Base-by-base conservation (phyloP, 441 rosid genomes). In the Erodium chrysanthum region DNA sequence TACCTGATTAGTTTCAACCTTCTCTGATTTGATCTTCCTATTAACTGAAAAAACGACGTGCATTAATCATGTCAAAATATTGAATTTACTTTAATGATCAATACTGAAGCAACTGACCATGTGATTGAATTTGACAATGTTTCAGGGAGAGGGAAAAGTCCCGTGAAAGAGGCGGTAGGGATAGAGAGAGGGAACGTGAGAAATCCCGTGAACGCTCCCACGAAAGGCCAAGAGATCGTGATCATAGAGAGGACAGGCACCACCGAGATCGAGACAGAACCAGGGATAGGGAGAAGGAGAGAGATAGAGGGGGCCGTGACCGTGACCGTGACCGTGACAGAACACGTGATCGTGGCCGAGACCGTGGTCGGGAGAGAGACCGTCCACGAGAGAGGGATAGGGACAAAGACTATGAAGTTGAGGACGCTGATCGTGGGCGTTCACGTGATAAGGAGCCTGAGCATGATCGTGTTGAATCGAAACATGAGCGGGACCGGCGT, bases 151-250 rank as follows among this genome's bases (percentile, higher is more conserved):
- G 81, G 46, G 98, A 90, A 73, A 85, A 73, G 75, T 89, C 94
- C 17, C 95, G 83, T 73, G 97, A 91, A 68, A 86, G 84, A 72
- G 96, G 82, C 62, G 33, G 33, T 29, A 87, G 85, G 66, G 96
- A 90, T 9, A 82, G 71, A 65, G 96, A 86, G 66, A 82, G 77
- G 78, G 96, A 89, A 58, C 84, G 77, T 17, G 94, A 87, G 72
- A 84, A 83, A 75, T 92, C 96, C 5, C 85, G 68, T 48, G 93
- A 89, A 72, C 84, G 72, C 54, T 86, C 94, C 71, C 89, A 76
- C 66, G 96, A 91, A 37, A 80, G 74, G 68, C 89, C 89, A 31
- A 86, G 85, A 76, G 97, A 88, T 54, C 96, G 91, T 73, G 95
- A 89, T 44, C 83, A 75, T 69, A 85, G 84, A 71, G 97, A 92